A percentile compares a stretch with the other conserved stretches of the same genome.
Evolutionary conservation across 129 eudicot genomes (phyloP).

Genomic region (Cynara cardunculus): DNA sequence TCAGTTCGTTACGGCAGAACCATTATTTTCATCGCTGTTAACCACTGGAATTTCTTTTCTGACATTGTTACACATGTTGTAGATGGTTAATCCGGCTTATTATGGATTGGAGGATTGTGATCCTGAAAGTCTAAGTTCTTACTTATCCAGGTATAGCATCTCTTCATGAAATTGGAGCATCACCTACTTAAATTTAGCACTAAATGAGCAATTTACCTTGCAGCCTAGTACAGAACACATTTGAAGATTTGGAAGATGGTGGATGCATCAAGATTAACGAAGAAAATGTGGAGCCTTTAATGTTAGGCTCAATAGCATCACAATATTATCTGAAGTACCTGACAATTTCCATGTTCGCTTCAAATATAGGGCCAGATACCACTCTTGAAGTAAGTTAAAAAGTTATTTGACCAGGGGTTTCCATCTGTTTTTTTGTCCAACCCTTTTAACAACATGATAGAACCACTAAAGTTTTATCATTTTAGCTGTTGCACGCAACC

Average conservation of each 20-base stretch:
- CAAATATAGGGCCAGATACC: constrained; percentile 82
- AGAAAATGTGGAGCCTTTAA: constrained; percentile 74
- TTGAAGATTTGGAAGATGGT: constrained; percentile 96
- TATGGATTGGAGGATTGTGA: constrained; percentile 85
- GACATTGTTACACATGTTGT: constrained; percentile 24
- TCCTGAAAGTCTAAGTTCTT: constrained; percentile 76
- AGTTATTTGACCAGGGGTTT: background rate
- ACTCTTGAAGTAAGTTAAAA: constrained; percentile 76
- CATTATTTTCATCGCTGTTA: background rate
- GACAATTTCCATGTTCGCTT: constrained; percentile 92
- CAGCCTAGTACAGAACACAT: constrained; percentile 80
- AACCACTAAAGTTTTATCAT: background rate
- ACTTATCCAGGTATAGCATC: constrained; percentile 69
- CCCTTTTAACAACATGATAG: background rate
- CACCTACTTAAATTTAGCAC: background rate
- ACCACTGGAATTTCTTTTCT: constrained; percentile 9
- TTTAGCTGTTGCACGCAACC: background rate
- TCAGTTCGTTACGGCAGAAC: background rate
- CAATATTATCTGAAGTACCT: constrained; percentile 87
- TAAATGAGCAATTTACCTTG: constrained; percentile 7
- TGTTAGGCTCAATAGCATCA: constrained; percentile 90
- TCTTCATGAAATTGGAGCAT: background rate
- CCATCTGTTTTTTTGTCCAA: background rate
- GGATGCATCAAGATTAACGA: constrained; percentile 82
- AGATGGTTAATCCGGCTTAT: constrained; percentile 93